Evolutionary conservation across 2,329 filamentous ascomycete genomes (phyloP).

Genomic region (Podosphaera aphanis): DNA sequence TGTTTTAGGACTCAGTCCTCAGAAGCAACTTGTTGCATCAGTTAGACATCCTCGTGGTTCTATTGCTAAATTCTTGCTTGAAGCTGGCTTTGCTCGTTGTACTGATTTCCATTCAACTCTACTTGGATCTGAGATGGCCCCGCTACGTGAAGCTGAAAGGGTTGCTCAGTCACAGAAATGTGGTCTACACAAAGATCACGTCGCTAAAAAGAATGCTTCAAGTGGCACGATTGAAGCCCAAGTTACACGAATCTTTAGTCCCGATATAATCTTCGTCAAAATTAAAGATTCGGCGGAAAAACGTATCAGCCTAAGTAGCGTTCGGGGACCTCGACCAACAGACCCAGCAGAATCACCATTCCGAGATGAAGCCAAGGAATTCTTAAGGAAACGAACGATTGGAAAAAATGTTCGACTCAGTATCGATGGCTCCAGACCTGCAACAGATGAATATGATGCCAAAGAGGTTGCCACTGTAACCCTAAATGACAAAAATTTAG

Average conservation of each 20-base stretch:
- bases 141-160: conserved; percentile 68
- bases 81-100: conserved; percentile 74
- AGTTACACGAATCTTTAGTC: conserved; percentile 66
- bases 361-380: conserved; percentile 86
- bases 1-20: conserved; percentile 67
- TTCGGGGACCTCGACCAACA: conserved; percentile 73
- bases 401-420: conserved; percentile 83
- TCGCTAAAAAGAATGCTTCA: conserved; percentile 39
- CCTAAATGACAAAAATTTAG: conserved; percentile 68
- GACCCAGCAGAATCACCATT: conserved; percentile 77
- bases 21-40: conserved; percentile 73
- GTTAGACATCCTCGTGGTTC: conserved; percentile 69
- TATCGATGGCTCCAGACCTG: conserved; percentile 76
- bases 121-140: conserved; percentile 69
- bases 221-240: conserved; percentile 51
- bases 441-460: conserved; percentile 75
- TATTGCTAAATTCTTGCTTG: conserved; percentile 74
- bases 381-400: conserved; percentile 76
- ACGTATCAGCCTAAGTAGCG: conserved; percentile 75
- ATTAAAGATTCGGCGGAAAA: conserved; percentile 71
- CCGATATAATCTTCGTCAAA: conserved; percentile 70
- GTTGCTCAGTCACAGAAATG: conserved; percentile 53
- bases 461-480: conserved; percentile 81
- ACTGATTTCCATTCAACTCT: conserved; percentile 90
- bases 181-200: conserved; percentile 62